A percentile compares a stretch with the other conserved stretches of the same genome.
These are phyloP conservation scores for Heterotrichella gracilis DNA, from an alignment of 352 stramenopile species.

Conservation along the genomic window DNA sequence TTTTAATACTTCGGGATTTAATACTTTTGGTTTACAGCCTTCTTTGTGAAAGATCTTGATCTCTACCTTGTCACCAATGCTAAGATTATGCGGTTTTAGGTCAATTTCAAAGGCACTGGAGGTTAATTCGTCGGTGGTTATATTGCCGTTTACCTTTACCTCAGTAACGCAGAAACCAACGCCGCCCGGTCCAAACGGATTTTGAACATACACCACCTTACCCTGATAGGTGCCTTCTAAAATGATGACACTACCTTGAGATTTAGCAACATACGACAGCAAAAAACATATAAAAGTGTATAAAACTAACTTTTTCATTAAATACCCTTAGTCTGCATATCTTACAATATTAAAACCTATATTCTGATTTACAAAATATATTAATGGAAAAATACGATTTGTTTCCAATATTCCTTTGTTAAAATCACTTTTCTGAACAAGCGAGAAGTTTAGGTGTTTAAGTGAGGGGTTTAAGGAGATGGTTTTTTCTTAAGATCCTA, in stretches of 20 bases:
- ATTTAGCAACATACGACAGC: background rate
- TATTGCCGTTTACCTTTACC: background rate
- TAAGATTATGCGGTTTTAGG: background rate
- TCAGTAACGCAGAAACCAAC: background rate
- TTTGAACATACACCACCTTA: background rate
- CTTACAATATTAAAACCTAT: background rate
- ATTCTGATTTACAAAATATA: background rate
- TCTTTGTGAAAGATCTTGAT: background rate
- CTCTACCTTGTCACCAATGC: background rate
- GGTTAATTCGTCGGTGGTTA: background rate
- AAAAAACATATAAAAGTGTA: background rate
- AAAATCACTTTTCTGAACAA: no score
- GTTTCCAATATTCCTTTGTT: background rate
- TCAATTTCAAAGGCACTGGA: background rate
- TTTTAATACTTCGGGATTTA: background rate
- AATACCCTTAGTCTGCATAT: background rate
- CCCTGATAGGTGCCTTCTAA: background rate
- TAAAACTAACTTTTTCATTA: conserved; percentile 5
- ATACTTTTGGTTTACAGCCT: conserved; percentile 5
- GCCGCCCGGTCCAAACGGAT: background rate
- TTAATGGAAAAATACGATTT: background rate
- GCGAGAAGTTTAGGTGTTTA: no score
- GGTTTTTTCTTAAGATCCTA: no score
- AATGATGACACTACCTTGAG: background rate
- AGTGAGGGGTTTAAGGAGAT: no score